Evolutionary conservation across 208 protist genomes (phyloP), one percentile per base, ranked within the genome.

Genomic region (Trypanosoma lewisi): DNA sequence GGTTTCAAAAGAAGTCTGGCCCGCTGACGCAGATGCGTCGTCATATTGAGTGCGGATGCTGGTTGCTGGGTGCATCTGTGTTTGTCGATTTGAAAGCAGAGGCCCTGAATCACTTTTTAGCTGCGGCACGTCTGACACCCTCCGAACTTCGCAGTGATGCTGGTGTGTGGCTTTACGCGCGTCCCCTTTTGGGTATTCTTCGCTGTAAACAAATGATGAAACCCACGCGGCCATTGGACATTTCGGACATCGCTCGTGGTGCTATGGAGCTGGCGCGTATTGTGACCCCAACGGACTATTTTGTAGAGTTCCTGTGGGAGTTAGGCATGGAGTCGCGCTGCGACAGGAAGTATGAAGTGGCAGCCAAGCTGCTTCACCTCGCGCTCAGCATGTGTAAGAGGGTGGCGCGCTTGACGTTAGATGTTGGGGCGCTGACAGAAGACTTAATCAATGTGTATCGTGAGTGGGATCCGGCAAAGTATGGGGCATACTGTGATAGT

Each of bases 101-200:
- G 77, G 82, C 83, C 11, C 68, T 69, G 17, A 50, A 60, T 28
- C 77, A 88, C 58, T 93, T 93, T 28, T 71, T 73, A 39, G 77
- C 51, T n/a, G 82, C 86, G n/a, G 82, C 89, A 57, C 58, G 31
- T n/a, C 71, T 78, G 28, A 69, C 89, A 47, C 86, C 86, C n/a
- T 51, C 34, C 30, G 89, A 86, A 45, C 73, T 93, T 42, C 67
- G 78, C 19, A 89, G 80, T 70, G 86, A 93, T 45, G 80, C 88
- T 63, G 86, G 86, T 30, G 76, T 81, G 23, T 93, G 86, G 86
- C 70, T 93, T 23, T 80, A 93, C 45, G 65, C 89, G 16, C 80
- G 89, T 61, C 86, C 86, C 16, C 89, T 89, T 63, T 86, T 85
- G 19, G 86, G 86, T 7, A 66, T 93, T 23, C 60, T 93, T 30